Conservation (phyloP, 2,329 filamentous ascomycete species). For the Corynespora cassiicola region DNA sequence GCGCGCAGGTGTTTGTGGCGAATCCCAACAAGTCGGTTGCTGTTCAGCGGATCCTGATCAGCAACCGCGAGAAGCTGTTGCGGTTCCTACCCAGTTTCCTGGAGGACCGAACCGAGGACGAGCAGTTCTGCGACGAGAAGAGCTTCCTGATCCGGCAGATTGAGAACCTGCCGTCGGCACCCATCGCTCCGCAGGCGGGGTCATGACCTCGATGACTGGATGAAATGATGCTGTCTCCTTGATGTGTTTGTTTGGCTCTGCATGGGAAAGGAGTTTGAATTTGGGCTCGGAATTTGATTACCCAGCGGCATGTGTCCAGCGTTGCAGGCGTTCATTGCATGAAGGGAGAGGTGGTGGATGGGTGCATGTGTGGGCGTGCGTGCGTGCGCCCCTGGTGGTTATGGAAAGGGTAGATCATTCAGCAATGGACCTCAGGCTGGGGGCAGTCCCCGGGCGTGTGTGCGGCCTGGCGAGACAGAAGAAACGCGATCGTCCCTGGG, state of each 20-base stretch:
- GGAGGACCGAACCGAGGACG: constrained; percentile 93
- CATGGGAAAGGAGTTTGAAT: constrained; percentile 12
- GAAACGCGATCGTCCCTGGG: too few relatives aligned
- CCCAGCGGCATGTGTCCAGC: constrained; percentile 6
- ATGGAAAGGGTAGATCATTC: too few relatives aligned
- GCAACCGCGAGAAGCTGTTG: constrained; percentile 91
- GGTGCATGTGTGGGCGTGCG: too few relatives aligned
- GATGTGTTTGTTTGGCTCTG: constrained; percentile 10
- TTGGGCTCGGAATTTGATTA: constrained; percentile 5
- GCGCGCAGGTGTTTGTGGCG: constrained; percentile 82
- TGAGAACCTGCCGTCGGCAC: constrained; percentile 51
- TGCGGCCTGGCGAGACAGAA: too few relatives aligned
- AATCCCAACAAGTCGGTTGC: constrained; percentile 98
- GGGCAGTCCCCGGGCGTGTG: too few relatives aligned
- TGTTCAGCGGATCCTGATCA: constrained; percentile 93
- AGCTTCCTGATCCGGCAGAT: constrained; percentile 98
- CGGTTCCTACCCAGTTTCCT: constrained; percentile 90
- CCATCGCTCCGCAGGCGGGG: constrained; percentile 29
- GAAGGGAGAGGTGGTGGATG: too few relatives aligned
- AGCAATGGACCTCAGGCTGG: too few relatives aligned
- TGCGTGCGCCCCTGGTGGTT: too few relatives aligned
- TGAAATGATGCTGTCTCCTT: constrained; percentile 13
- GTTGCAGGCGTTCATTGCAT: constrained; percentile 9
- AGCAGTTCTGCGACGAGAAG: constrained; percentile 98
- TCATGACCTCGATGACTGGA: constrained; percentile 16